These are phyloP conservation scores for Amesomyces nigricolor DNA, from an alignment of 2,329 filamentous ascomycete genomes.

Conservation along the genomic window DNA sequence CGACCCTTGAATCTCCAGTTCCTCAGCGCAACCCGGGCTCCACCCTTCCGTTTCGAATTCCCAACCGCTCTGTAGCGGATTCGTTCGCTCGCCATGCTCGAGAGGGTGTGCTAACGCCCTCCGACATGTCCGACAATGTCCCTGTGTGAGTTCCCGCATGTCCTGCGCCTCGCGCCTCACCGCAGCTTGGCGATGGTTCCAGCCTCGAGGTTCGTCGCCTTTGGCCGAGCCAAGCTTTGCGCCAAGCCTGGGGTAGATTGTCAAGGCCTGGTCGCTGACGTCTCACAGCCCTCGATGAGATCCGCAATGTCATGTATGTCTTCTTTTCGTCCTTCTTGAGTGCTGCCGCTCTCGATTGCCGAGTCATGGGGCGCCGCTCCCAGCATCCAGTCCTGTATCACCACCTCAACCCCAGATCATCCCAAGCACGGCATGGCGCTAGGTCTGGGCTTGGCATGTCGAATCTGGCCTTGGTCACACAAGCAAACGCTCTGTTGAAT, in stretches of 20 bases:
- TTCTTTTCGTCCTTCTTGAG: not conserved
- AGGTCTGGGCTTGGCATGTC: not conserved
- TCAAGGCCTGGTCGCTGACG: slow-evolving; percentile 23
- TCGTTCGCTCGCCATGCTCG: slow-evolving; percentile 12
- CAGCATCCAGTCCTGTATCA: slow-evolving; percentile 1
- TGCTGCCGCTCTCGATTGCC: not conserved
- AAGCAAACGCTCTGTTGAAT: not conserved
- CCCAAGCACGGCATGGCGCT: slow-evolving; percentile 3
- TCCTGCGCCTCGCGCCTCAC: not conserved
- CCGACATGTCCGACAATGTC: slow-evolving; percentile 25
- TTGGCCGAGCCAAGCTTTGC: slow-evolving; percentile 28
- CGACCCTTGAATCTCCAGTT: not conserved
- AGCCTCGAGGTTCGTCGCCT: slow-evolving; percentile 16
- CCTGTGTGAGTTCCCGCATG: slow-evolving; percentile 23
- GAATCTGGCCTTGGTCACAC: not conserved
- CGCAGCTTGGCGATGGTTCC: slow-evolving; percentile 18
- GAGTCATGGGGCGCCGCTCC: not conserved
- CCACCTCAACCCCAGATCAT: not conserved
- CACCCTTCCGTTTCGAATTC: too few relatives aligned
- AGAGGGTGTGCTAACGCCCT: slow-evolving; percentile 13
- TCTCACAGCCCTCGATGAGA: slow-evolving; percentile 32
- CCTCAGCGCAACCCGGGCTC: not conserved
- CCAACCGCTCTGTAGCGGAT: slow-evolving; percentile 6
- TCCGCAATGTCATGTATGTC: slow-evolving; percentile 33
- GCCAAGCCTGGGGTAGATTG: slow-evolving; percentile 25